These are phyloP conservation scores for Wickerhamomyces bisporus DNA, from an alignment of 805 yeast species.

Conservation along the genomic window DNA sequence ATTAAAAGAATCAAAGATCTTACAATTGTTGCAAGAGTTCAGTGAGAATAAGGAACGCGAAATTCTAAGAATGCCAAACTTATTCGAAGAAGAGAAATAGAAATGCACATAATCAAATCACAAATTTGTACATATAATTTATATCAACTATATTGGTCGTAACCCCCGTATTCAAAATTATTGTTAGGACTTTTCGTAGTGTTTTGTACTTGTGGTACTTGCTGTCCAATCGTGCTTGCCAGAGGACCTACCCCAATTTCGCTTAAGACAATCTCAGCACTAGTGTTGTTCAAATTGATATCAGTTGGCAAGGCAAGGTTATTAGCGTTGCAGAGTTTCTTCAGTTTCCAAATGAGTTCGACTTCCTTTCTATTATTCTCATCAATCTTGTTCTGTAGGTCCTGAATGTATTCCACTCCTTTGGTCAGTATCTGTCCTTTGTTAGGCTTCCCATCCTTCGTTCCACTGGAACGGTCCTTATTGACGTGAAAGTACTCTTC, in stretches of 20 bases:
- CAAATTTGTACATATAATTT: background rate
- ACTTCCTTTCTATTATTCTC: conserved; percentile 75
- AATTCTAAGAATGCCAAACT: conserved; percentile 83
- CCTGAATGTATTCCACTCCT: conserved; percentile 66
- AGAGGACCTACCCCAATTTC: conserved; percentile 81
- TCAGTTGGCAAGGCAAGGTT: conserved; percentile 32
- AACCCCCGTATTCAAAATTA: conserved; percentile 35
- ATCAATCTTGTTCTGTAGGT: conserved; percentile 68
- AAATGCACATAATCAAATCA: background rate
- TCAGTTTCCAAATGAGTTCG: conserved; percentile 57
- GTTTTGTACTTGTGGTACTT: conserved; percentile 24
- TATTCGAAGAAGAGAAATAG: conserved; percentile 19
- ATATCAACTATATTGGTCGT: conserved; percentile 29
- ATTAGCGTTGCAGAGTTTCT: conserved; percentile 43
- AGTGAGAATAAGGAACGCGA: conserved; percentile 68
- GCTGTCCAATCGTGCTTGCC: conserved; percentile 33
- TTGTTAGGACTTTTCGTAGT: conserved; percentile 23
- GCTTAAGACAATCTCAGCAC: conserved; percentile 74
- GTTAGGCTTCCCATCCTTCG: conserved; percentile 80
- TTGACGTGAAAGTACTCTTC: conserved; percentile 39
- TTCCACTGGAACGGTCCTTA: conserved; percentile 49
- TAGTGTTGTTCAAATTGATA: conserved; percentile 52
- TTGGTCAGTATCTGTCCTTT: conserved; percentile 77
- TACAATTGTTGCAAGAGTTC: conserved; percentile 62
- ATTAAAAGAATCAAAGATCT: conserved; percentile 68